Evolutionary conservation across 495 filamentous ascomycete genomes (phyloP).

Genomic region (Penicillium robsamsonii): DNA sequence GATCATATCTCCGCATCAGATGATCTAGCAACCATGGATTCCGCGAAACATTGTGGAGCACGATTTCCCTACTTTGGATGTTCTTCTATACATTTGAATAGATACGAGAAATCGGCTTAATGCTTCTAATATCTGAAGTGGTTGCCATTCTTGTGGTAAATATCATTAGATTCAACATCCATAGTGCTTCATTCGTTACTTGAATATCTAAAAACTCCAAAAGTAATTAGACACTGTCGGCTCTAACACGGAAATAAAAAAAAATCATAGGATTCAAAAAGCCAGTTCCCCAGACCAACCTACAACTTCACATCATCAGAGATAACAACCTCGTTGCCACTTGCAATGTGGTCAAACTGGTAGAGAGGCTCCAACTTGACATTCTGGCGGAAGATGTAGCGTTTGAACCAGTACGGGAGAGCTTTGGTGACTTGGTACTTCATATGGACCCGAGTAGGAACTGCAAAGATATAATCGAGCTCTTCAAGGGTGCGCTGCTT

Average conservation of each 20-base stretch:
- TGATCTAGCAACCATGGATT: conserved; percentile 12
- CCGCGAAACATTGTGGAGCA: conserved; percentile 3
- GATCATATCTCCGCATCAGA: conserved; percentile 9
- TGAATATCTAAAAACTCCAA: neutral
- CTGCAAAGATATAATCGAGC: conserved; percentile 79
- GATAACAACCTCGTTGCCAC: conserved; percentile 6
- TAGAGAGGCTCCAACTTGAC: conserved; percentile 63
- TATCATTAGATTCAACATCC: neutral
- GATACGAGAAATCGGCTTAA: neutral
- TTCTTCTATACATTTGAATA: neutral
- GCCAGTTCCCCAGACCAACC: neutral
- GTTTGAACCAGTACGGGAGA: conserved; percentile 69
- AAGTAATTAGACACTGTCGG: neutral
- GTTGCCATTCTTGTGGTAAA: neutral
- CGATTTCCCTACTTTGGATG: neutral
- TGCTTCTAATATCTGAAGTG: neutral
- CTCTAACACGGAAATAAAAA: neutral
- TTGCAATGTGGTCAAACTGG: conserved; percentile 47
- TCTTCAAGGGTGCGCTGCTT: conserved; percentile 81
- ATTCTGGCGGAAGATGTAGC: conserved; percentile 59
- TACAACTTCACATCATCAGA: conserved; percentile 4
- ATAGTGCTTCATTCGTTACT: neutral
- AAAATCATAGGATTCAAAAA: neutral
- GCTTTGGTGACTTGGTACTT: conserved; percentile 61
- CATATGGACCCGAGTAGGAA: conserved; percentile 62